Evolutionary conservation across 176 grass and related monocot species (phyloP), one percentile per base, ranked within the genome.

Genomic region (Tuctoria greenei): DNA sequence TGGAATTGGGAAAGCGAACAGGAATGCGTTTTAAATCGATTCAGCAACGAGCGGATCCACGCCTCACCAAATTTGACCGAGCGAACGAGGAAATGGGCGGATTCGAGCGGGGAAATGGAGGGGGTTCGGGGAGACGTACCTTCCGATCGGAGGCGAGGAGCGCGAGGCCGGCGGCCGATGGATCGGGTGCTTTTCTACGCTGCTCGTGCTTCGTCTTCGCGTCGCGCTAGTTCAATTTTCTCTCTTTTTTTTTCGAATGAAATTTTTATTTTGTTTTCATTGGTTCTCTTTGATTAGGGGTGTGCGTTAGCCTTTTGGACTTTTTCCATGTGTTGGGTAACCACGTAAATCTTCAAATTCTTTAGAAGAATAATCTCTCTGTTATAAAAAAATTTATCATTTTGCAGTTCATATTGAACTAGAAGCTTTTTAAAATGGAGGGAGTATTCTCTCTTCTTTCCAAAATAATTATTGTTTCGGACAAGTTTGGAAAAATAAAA

Each of bases 171-270:
- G 65, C 47, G 27, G 71, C 84, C 64, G 79, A 39, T 54, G 61
- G n/a, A 60, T 36, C n/a, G 21, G n/a, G 59, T 76, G 2, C 73
- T 66, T 76, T 70, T 64, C 77, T 62, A 28, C 47, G 72, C 28
- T 17, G 18, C 42, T 35, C 21, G 43, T 61, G 35, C 42, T 25
- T 27, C 13, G 66, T n/a, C n/a, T n/a, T n/a, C 38, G 46, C 55
- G 62, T 82, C 73, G 36, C 64, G n/a, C n/a, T 69, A 65, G 71
- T 35, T 69, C 26, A 56, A 58, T 49, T 57, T 42, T 67, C 4
- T n/a, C 31, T 7, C 11, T 40, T 21, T 43, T 67, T 49, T n/a
- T 67, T 10, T 51, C 25, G 14, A 44, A 31, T 4, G 50, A 50
- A 50, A 51, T 3, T 10, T 69, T 4, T 31, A 2, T 72, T 72